These are phyloP conservation scores for Phalaenopsis aphrodite DNA, from an alignment of 106 monocot genomes.

Conservation along the genomic window DNA sequence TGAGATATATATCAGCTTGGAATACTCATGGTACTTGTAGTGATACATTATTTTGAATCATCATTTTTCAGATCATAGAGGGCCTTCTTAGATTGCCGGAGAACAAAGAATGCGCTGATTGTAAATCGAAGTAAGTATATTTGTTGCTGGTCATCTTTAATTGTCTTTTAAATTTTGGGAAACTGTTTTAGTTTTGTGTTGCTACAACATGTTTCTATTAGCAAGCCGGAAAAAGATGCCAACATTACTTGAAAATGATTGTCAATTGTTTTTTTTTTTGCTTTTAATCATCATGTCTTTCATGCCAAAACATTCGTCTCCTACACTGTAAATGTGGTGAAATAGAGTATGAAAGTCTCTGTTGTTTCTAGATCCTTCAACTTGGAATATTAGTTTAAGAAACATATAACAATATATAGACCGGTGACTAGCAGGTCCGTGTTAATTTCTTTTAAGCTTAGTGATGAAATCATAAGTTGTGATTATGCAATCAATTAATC, in stretches of 20 bases:
- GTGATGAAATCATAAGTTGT: no score
- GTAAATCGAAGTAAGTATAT: constrained; percentile 48
- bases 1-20: not conserved
- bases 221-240: not conserved
- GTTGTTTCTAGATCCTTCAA: not conserved
- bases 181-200: not conserved
- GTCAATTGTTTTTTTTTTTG: not conserved
- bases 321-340: not conserved
- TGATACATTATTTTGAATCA: not conserved
- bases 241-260: not conserved
- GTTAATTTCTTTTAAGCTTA: no score
- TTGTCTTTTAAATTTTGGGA: not conserved
- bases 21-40: not conserved
- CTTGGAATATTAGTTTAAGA: not conserved
- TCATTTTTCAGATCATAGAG: constrained; percentile 41
- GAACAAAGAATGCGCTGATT: constrained; percentile 62
- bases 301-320: not conserved
- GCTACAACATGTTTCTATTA: not conserved
- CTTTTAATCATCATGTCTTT: not conserved
- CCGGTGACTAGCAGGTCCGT: no score
- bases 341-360: not conserved
- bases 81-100: constrained; percentile 63
- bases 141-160: not conserved
- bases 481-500: no score
- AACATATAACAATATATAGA: not conserved